A percentile compares a stretch with the other conserved stretches of the same genome.
Conservation (phyloP, 2,329 filamentous ascomycete species). For the Bipolaris victoriae region DNA sequence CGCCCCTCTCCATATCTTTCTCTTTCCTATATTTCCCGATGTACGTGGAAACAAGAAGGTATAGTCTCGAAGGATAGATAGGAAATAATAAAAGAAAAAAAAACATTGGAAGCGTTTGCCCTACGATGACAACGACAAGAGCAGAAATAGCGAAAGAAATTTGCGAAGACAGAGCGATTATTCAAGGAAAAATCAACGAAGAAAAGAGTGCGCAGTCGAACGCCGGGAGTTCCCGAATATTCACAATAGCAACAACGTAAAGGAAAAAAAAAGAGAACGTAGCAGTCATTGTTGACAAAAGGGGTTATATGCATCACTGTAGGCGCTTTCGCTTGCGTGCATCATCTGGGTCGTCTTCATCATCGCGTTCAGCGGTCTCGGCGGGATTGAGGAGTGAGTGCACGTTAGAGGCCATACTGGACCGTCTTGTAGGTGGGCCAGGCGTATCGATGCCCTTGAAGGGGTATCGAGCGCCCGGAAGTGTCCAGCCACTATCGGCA, state of each 20-base stretch:
- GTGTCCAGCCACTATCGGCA: conserved; percentile 62
- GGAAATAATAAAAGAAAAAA: neutral
- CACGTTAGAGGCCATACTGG: conserved; percentile 74
- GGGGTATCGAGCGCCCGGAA: conserved; percentile 58
- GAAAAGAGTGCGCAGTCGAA: neutral
- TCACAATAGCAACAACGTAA: neutral
- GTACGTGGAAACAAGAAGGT: too few species aligned
- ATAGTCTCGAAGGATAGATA: too few species aligned
- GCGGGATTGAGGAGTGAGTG: conserved; percentile 71
- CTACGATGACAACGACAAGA: neutral
- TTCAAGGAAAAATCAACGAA: neutral
- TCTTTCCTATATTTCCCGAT: neutral
- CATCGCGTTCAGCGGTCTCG: conserved; percentile 69
- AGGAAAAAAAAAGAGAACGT: neutral
- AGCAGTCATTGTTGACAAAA: neutral
- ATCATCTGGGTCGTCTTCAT: conserved; percentile 66
- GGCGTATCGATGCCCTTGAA: conserved; percentile 59
- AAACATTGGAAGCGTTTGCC: neutral
- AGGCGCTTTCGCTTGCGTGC: conserved; percentile 66
- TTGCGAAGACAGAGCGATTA: neutral
- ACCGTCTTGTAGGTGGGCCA: conserved; percentile 68
- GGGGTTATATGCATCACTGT: conserved; percentile 18
- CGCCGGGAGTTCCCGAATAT: neutral
- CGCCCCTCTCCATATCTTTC: neutral
- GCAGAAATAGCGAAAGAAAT: neutral